Percentiles rank a stretch among this genome's conserved stretches.
These are phyloP conservation scores for Sporothrix brasiliensis DNA, from an alignment of 2,329 filamentous ascomycete genomes.

Conservation along the genomic window DNA sequence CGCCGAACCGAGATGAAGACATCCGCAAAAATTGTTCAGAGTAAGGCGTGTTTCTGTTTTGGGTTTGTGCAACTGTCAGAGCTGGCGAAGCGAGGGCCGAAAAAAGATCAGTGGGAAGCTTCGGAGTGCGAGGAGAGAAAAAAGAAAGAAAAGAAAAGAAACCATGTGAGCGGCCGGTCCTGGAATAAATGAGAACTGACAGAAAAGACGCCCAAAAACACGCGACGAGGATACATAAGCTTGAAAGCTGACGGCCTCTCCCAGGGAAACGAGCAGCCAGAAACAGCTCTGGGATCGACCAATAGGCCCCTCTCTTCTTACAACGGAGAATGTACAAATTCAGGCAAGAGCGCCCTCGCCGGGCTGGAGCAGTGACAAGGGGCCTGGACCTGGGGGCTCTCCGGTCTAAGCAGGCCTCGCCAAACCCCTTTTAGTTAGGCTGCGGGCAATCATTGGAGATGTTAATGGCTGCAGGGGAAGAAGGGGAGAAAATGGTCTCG, in stretches of 20 bases:
- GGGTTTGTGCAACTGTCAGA: background rate
- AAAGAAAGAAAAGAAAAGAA: background rate
- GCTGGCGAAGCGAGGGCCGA: conserved; percentile 7
- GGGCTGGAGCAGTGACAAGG: conserved; percentile 2
- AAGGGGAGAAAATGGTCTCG: background rate
- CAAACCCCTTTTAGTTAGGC: conserved; percentile 10
- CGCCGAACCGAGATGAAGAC: conserved; percentile 3
- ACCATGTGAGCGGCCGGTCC: background rate
- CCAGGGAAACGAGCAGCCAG: background rate
- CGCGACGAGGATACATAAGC: no score
- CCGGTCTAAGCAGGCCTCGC: background rate
- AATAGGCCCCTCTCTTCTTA: conserved; percentile 3
- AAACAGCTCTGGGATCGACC: conserved; percentile 25
- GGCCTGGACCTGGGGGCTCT: background rate
- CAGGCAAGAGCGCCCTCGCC: conserved; percentile 9
- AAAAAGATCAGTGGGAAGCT: background rate
- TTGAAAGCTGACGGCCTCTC: background rate
- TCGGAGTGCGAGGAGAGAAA: no score
- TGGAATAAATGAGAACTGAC: background rate
- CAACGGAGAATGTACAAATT: conserved; percentile 26
- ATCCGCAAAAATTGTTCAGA: background rate
- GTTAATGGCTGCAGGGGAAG: background rate
- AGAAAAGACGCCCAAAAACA: no score
- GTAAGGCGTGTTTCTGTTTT: conserved; percentile 6
- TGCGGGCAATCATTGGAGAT: background rate